A percentile compares a stretch with the other conserved stretches of the same genome.
These are phyloP conservation scores for Trifolium subterraneum DNA, from an alignment of 306 rosid species.

Conservation along the genomic window DNA sequence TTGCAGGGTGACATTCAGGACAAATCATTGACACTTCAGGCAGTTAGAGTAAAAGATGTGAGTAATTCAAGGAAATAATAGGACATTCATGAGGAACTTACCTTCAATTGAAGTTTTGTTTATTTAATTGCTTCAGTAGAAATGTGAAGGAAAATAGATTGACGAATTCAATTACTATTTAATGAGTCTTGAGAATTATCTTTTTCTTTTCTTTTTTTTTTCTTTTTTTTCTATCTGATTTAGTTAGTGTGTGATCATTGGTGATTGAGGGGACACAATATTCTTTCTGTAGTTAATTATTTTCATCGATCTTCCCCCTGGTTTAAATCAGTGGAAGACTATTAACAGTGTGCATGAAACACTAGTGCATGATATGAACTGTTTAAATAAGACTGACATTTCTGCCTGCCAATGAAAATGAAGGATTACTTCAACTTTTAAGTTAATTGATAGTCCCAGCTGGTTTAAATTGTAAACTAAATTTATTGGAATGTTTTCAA, in stretches of 20 bases:
- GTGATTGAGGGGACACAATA: slow-evolving; percentile 19
- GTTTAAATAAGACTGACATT: slow-evolving; percentile 31
- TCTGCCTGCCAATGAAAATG: slow-evolving; percentile 1
- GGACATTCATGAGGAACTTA: slow-evolving; percentile 6
- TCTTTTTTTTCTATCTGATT: neutral
- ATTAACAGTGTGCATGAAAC: neutral
- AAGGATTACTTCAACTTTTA: slow-evolving; percentile 16
- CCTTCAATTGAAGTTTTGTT: slow-evolving; percentile 16
- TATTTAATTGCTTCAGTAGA: neutral
- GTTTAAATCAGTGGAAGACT: slow-evolving; percentile 5
- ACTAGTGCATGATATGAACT: slow-evolving; percentile 1
- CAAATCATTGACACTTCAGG: slow-evolving; percentile 79
- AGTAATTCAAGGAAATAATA: slow-evolving; percentile 44
- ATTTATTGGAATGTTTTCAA: slow-evolving; percentile 19
- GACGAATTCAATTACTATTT: slow-evolving; percentile 21
- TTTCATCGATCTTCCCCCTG: neutral
- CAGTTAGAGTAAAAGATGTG: slow-evolving; percentile 96
- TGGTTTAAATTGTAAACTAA: slow-evolving; percentile 24
- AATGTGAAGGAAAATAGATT: slow-evolving; percentile 3
- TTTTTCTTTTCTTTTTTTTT: no score
- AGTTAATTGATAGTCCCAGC: slow-evolving; percentile 7
- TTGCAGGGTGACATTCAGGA: slow-evolving; percentile 96
- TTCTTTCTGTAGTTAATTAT: slow-evolving; percentile 5
- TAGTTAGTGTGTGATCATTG: neutral
- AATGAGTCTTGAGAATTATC: slow-evolving; percentile 1